These are phyloP conservation scores for Dovyalis caffra DNA, from an alignment of 345 rosid genomes.

Conservation along the genomic window DNA sequence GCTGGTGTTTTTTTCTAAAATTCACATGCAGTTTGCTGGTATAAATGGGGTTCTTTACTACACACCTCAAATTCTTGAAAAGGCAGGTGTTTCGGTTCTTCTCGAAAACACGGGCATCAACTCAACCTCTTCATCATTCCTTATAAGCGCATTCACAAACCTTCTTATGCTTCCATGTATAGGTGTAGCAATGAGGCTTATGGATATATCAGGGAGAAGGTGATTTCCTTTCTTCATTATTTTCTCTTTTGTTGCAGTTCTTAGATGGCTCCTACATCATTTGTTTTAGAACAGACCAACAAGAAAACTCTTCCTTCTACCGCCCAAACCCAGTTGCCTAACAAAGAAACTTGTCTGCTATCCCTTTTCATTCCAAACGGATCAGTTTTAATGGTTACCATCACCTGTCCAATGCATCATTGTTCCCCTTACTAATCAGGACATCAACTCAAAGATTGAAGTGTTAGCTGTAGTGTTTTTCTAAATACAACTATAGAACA, in stretches of 20 bases:
- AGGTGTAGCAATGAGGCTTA: conserved; percentile 83
- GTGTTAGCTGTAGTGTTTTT: background rate
- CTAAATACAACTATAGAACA: no score
- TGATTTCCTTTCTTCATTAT: conserved; percentile 14
- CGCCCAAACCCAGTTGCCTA: background rate
- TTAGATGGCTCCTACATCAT: background rate
- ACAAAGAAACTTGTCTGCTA: background rate
- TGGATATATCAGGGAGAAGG: conserved; percentile 97
- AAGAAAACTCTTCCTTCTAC: background rate
- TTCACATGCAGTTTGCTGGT: conserved; percentile 72
- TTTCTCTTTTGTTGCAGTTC: background rate
- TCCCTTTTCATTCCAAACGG: background rate
- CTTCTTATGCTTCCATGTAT: conserved; percentile 95
- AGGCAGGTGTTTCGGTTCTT: conserved; percentile 88
- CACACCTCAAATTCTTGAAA: conserved; percentile 96
- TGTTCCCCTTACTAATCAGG: background rate
- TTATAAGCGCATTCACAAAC: conserved; percentile 82
- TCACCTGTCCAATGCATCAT: background rate
- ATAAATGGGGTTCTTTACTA: conserved; percentile 94
- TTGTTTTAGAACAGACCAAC: background rate
- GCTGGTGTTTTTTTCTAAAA: background rate
- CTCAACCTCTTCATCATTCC: conserved; percentile 82
- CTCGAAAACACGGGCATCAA: conserved; percentile 69
- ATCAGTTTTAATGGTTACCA: background rate
- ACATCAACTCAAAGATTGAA: background rate